These are phyloP conservation scores for Phaeotremella skinneri DNA, from an alignment of 768 basidiomycete genomes.

Conservation along the genomic window DNA sequence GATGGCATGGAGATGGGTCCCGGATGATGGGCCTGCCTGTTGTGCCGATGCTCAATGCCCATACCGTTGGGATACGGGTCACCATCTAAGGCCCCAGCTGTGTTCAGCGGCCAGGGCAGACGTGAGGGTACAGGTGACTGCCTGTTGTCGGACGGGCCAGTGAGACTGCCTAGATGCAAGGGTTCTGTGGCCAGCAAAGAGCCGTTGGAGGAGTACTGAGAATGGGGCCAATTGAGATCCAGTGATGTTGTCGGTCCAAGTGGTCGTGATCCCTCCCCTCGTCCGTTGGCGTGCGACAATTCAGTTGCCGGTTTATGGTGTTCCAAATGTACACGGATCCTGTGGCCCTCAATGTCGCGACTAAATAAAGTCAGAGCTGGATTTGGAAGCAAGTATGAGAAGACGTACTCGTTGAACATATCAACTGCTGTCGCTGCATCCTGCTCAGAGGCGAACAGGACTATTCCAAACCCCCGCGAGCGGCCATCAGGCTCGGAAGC, in stretches of 20 bases:
- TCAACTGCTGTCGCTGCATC: slow-evolving; percentile 81
- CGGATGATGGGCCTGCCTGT: slow-evolving; percentile 32
- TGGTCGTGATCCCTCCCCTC: background rate
- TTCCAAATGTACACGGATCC: slow-evolving; percentile 89
- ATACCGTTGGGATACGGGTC: background rate
- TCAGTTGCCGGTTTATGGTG: slow-evolving; percentile 6
- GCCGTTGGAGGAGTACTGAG: background rate
- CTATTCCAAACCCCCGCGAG: slow-evolving; percentile 88
- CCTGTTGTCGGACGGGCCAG: background rate
- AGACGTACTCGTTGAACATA: slow-evolving; percentile 83
- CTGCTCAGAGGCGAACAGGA: slow-evolving; percentile 74
- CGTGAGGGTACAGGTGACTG: background rate
- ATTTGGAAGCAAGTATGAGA: slow-evolving; percentile 7
- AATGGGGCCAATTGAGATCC: background rate
- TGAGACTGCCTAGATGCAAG: background rate
- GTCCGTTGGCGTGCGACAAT: background rate
- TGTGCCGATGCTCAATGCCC: slow-evolving; percentile 2
- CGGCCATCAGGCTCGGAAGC: slow-evolving; percentile 79
- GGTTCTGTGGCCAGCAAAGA: background rate
- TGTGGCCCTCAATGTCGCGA: slow-evolving; percentile 81
- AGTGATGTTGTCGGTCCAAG: background rate
- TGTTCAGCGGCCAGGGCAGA: slow-evolving; percentile 2
- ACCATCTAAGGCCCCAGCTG: background rate
- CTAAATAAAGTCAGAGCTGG: slow-evolving; percentile 54
- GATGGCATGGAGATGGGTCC: slow-evolving; percentile 53